phyloP scores from a whole-genome alignment of 2,329 filamentous ascomycete genomes.

The Pseudogymnoascus sp. region DNA sequence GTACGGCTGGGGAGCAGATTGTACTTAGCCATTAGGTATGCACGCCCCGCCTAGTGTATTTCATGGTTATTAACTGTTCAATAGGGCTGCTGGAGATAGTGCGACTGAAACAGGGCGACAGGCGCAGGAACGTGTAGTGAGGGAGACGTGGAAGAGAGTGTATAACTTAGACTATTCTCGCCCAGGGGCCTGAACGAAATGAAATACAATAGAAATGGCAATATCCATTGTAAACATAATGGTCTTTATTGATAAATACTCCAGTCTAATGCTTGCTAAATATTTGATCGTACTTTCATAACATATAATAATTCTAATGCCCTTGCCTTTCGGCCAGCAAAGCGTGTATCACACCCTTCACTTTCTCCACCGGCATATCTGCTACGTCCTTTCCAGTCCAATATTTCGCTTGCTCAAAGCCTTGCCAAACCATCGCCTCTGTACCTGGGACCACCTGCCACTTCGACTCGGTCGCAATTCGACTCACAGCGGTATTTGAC shows the following conservation, averaged over 20 bases:
- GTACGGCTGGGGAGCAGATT: constrained; percentile 58
- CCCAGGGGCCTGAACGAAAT: constrained; percentile 44
- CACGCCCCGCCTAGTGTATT: neutral
- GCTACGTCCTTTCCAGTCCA: constrained; percentile 58
- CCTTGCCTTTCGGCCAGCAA: constrained; percentile 15
- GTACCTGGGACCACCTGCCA: constrained; percentile 72
- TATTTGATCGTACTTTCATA: neutral
- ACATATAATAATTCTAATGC: constrained; percentile 5
- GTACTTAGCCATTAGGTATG: constrained; percentile 61
- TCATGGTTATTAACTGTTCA: constrained; percentile 14
- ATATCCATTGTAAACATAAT: neutral
- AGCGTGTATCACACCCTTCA: constrained; percentile 42
- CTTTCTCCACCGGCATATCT: constrained; percentile 52
- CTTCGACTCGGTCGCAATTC: constrained; percentile 49
- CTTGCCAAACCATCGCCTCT: constrained; percentile 71
- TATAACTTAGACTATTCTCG: constrained; percentile 57
- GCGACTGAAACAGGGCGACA: constrained; percentile 55
- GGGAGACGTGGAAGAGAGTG: constrained; percentile 67
- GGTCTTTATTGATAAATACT: neutral
- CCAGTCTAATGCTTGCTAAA: constrained; percentile 2
- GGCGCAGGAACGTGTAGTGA: constrained; percentile 60
- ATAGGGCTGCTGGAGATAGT: constrained; percentile 56
- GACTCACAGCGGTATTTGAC: constrained; percentile 56
- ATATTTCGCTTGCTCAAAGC: constrained; percentile 56
- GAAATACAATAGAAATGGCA: neutral